Conservation (phyloP, 305 asterid genomes). For the Fraxinus baroniana region DNA sequence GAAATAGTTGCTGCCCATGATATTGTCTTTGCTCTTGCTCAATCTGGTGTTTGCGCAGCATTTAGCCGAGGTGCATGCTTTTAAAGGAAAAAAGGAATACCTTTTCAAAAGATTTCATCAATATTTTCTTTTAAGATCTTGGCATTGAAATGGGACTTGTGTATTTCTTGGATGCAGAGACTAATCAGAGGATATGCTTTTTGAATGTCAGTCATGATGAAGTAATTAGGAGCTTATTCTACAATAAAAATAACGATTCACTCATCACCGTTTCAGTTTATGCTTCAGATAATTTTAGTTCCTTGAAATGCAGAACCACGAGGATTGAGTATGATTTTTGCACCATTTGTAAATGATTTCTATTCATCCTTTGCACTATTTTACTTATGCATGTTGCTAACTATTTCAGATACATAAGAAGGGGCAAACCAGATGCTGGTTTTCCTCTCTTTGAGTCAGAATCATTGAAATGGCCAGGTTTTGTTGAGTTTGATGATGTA, state of each 20-base stretch:
- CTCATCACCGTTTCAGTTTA: constrained; percentile 93
- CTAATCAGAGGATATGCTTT: constrained; percentile 91
- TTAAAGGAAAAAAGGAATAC: not conserved
- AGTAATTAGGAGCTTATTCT: constrained; percentile 93
- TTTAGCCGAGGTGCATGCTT: constrained; percentile 71
- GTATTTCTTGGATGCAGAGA: constrained; percentile 54
- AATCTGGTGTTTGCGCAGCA: constrained; percentile 99
- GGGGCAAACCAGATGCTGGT: constrained; percentile 97
- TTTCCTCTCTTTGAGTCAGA: constrained; percentile 92
- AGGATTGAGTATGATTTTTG: constrained; percentile 72
- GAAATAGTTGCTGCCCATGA: constrained; percentile 98
- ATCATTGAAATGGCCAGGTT: constrained; percentile 97
- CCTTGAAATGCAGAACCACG: constrained; percentile 92
- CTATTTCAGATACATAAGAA: constrained; percentile 47
- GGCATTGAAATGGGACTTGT: constrained; percentile 83
- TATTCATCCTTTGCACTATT: not conserved
- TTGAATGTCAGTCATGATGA: constrained; percentile 94
- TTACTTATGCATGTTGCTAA: not conserved
- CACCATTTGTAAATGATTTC: not conserved
- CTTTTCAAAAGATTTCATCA: not conserved
- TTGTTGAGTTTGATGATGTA: constrained; percentile 96
- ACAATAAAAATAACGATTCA: constrained; percentile 92
- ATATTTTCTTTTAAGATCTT: not conserved
- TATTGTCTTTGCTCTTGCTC: constrained; percentile 98
- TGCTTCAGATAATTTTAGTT: constrained; percentile 90